These are phyloP conservation scores for Saccharomycopsis babjevae DNA, from an alignment of 805 yeast genomes.

Conservation along the genomic window DNA sequence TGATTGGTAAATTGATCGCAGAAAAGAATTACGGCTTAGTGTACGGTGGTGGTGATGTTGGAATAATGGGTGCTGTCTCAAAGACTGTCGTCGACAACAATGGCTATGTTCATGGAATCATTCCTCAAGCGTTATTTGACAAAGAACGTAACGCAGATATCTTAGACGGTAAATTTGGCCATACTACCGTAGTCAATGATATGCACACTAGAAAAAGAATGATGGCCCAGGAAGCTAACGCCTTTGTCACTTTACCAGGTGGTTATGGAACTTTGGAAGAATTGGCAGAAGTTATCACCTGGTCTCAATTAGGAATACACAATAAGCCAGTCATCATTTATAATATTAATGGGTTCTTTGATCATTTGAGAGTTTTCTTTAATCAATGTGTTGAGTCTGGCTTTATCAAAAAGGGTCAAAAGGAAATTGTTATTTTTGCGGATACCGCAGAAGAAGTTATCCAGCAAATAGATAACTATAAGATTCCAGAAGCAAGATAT, in stretches of 20 bases:
- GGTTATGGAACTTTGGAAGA: constrained; percentile 89
- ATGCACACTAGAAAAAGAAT: constrained; percentile 83
- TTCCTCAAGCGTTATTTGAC: constrained; percentile 72
- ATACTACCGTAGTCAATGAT: constrained; percentile 70
- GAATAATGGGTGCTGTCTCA: constrained; percentile 73
- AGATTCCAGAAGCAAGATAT: constrained; percentile 52
- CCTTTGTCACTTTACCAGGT: constrained; percentile 85
- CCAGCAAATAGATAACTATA: constrained; percentile 46
- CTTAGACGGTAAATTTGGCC: constrained; percentile 44
- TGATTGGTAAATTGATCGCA: constrained; percentile 52
- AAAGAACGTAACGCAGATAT: constrained; percentile 49
- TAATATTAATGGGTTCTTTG: constrained; percentile 74
- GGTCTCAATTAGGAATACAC: constrained; percentile 87
- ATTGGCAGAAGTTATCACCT: constrained; percentile 79
- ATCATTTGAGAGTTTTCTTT: constrained; percentile 54
- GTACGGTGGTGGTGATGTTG: constrained; percentile 71
- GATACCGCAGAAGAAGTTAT: constrained; percentile 60
- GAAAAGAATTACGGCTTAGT: constrained; percentile 60
- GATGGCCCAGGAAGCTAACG: constrained; percentile 83
- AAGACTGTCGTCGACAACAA: constrained; percentile 44
- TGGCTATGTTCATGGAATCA: constrained; percentile 74
- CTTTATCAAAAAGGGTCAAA: constrained; percentile 58
- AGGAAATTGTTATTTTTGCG: constrained; percentile 60
- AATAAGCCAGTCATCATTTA: constrained; percentile 68
- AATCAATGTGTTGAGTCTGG: constrained; percentile 50